Evolutionary conservation across 257 asterid genomes (phyloP), one percentile per base, ranked within the genome.

Genomic region (Mentha longifolia): DNA sequence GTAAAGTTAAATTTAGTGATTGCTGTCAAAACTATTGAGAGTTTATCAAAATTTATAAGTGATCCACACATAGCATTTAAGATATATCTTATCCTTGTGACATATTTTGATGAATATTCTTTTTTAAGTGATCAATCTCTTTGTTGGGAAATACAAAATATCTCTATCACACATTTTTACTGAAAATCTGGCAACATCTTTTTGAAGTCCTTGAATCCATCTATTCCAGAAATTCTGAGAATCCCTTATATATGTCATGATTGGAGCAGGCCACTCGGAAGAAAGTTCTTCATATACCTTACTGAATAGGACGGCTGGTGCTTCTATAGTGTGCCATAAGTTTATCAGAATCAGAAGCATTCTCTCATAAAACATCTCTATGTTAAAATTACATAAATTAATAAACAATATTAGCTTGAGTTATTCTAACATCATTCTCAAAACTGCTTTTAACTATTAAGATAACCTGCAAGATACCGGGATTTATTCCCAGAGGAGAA

Each of bases 341-440:
- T 55, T 78, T 54, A 17, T 46, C 33, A 30, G 74, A 67, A 78
- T 68, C 77, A 45, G 71, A 67, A 59, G 67, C 67, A 33, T 39
- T 62, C 68, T 68, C 52, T 47, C 47, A 47, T 61, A n/a, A 13
- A 56, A 45, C 65, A 60, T 65, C 65, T 46, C 6, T 35, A 35
- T 1, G 31, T 56, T 56, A 13, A 8, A 33, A 64, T 47, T 67
- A 59, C 52, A 57, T 57, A n/a, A 59, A 58, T 30, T 55, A 14
- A 28, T 46, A 65, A 33, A 54, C 28, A 35, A 15, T 42, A 28
- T 69, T 78, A 68, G 70, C 60, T 75, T 61, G 69, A 67, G 70
- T 71, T 52, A 75, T 77, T 75, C 83, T 69, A 42, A 72, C 79
- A 72, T 77, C 79, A 74, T 46, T 66, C 72, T 77, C 81, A 67